A percentile compares a stretch with the other conserved stretches of the same genome.
Evolutionary conservation across 331 rosid genomes (phyloP).

Genomic region (Malus hybrid): DNA sequence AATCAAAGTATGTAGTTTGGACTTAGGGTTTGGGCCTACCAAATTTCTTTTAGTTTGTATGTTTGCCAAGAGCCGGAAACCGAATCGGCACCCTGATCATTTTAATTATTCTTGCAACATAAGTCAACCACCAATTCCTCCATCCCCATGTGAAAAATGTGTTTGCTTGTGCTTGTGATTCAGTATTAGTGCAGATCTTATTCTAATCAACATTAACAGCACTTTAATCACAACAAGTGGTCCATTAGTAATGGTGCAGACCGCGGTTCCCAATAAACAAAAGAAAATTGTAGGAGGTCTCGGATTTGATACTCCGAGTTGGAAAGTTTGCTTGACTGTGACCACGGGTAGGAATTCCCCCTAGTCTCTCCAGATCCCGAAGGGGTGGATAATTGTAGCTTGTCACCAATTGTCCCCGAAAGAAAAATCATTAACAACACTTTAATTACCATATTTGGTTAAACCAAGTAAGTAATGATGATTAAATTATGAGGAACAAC

Average conservation of each 20-base stretch:
- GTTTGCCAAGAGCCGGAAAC: no score
- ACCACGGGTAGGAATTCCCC: no score
- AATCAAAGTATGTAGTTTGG: background rate
- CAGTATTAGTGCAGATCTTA: background rate
- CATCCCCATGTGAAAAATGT: background rate
- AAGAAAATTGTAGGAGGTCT: no score
- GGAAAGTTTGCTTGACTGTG: no score
- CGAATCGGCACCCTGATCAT: no score
- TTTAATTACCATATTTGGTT: background rate
- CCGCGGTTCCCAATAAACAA: no score
- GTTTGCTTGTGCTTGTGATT: background rate
- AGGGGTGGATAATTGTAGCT: rapidly evolving
- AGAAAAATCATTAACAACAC: background rate
- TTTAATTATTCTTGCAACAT: background rate
- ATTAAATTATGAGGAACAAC: no score
- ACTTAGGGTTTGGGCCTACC: background rate
- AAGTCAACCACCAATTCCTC: background rate
- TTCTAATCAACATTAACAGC: background rate
- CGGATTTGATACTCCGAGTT: no score
- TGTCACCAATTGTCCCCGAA: no score
- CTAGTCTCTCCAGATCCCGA: no score
- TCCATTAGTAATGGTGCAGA: rapidly evolving
- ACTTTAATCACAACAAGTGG: no score
- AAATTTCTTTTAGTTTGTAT: background rate
- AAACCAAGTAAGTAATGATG: no score